Evolutionary conservation across 2,329 filamentous ascomycete genomes (phyloP).

Genomic region (Alternaria incomplexa): DNA sequence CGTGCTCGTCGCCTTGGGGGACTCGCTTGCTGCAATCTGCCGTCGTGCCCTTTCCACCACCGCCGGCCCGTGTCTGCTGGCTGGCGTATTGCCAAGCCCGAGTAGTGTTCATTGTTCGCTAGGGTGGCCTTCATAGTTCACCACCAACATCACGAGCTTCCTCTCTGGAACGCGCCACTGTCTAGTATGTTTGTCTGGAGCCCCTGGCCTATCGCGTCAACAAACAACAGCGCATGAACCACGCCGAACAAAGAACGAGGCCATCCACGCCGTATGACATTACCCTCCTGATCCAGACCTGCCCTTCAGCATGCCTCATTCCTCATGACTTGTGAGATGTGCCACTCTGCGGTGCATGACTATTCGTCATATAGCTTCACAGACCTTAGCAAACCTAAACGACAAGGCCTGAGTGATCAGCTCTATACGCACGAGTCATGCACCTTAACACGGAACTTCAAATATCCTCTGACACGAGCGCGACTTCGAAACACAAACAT

Average conservation of each 20-base stretch:
- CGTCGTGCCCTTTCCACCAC: neutral
- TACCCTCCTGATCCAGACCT: neutral
- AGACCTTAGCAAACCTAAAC: neutral
- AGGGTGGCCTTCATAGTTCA: neutral
- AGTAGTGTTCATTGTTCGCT: conserved; percentile 1
- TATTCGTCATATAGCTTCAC: neutral
- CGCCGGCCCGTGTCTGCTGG: conserved; percentile 11
- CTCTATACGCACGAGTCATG: conserved; percentile 2
- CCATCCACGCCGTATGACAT: neutral
- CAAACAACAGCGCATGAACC: neutral
- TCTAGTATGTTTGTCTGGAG: neutral
- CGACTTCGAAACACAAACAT: neutral
- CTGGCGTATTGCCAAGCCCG: conserved; percentile 20
- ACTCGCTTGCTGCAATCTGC: conserved; percentile 4
- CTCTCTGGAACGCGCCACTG: neutral
- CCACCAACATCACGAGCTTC: neutral
- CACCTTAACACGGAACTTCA: neutral
- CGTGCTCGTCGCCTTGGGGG: neutral
- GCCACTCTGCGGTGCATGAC: neutral
- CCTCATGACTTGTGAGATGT: neutral
- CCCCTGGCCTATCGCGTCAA: neutral
- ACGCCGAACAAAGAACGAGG: neutral
- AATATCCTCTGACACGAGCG: neutral
- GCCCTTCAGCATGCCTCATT: neutral
- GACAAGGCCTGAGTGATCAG: neutral